Evolutionary conservation across 192 early-diverging fungal species (phyloP).

Genomic region (Rhizoclosmatium globosum): DNA sequence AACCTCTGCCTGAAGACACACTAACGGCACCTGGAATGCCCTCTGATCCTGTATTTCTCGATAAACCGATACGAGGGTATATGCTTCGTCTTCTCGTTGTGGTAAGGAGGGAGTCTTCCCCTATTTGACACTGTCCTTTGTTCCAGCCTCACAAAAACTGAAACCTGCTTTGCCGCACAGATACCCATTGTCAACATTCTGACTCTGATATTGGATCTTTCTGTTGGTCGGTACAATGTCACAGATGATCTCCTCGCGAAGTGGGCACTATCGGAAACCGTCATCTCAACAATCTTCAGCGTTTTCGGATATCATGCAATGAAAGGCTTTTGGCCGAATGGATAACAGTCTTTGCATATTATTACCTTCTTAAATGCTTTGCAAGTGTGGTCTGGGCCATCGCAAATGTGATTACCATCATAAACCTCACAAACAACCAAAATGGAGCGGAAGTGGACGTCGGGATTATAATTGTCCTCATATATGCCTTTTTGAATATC

Average conservation of each 20-base stretch:
- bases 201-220: not conserved
- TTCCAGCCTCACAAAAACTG: too few relatives aligned
- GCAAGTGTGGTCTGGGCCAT: not conserved
- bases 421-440: not conserved
- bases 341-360: not conserved
- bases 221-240: not conserved
- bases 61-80: constrained; percentile 9
- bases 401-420: not conserved
- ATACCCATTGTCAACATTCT: not conserved
- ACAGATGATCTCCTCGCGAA: not conserved
- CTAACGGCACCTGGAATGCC: not conserved
- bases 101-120: too few relatives aligned
- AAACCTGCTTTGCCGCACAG: too few relatives aligned
- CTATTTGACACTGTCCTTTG: too few relatives aligned
- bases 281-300: not conserved
- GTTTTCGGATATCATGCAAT: not conserved
- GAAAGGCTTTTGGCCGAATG: not conserved
- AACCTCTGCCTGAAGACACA: not conserved
- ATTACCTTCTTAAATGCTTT: not conserved
- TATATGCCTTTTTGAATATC: not conserved
- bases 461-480: not conserved
- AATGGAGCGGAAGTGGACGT: not conserved
- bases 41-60: not conserved
- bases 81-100: not conserved
- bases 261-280: not conserved